These are phyloP conservation scores for Bipolaris gigantea DNA, from an alignment of 2,329 filamentous ascomycete genomes.

Conservation along the genomic window DNA sequence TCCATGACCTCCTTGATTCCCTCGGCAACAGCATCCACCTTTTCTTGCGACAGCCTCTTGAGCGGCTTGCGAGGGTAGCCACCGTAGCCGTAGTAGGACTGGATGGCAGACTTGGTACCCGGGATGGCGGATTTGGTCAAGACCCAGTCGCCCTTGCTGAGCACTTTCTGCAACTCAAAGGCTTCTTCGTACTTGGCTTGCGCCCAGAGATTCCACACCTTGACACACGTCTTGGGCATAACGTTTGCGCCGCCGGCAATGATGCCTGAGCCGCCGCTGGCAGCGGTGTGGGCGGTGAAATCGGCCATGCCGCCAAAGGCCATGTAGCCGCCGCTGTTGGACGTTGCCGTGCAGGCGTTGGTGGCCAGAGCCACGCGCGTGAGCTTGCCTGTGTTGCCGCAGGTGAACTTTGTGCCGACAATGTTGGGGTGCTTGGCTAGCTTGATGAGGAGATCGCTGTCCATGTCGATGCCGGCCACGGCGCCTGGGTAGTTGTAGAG, in stretches of 20 bases:
- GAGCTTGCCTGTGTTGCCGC: conserved; percentile 86
- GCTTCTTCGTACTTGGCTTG: conserved; percentile 76
- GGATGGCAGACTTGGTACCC: conserved; percentile 81
- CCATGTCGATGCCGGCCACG: conserved; percentile 84
- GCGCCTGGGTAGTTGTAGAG: conserved; percentile 92
- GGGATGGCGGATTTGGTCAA: conserved; percentile 81
- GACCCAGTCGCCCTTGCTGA: conserved; percentile 79
- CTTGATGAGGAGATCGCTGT: conserved; percentile 81
- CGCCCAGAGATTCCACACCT: conserved; percentile 74
- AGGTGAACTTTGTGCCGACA: conserved; percentile 88
- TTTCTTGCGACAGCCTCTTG: conserved; percentile 64
- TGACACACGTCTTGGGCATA: conserved; percentile 78
- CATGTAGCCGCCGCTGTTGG: conserved; percentile 63
- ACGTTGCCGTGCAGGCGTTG: conserved; percentile 67
- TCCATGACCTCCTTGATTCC: conserved; percentile 63
- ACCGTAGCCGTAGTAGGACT: conserved; percentile 80
- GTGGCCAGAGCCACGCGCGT: conserved; percentile 76
- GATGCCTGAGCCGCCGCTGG: conserved; percentile 78
- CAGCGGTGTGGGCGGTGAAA: conserved; percentile 80
- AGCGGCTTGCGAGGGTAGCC: conserved; percentile 74
- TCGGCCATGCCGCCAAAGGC: conserved; percentile 87
- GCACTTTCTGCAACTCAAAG: conserved; percentile 72
- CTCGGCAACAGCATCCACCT: conserved; percentile 49
- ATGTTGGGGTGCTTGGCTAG: conserved; percentile 82
- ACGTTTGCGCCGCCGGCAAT: conserved; percentile 86